Base-by-base conservation (phyloP, 495 filamentous ascomycete genomes). In the Podospora conica region DNA sequence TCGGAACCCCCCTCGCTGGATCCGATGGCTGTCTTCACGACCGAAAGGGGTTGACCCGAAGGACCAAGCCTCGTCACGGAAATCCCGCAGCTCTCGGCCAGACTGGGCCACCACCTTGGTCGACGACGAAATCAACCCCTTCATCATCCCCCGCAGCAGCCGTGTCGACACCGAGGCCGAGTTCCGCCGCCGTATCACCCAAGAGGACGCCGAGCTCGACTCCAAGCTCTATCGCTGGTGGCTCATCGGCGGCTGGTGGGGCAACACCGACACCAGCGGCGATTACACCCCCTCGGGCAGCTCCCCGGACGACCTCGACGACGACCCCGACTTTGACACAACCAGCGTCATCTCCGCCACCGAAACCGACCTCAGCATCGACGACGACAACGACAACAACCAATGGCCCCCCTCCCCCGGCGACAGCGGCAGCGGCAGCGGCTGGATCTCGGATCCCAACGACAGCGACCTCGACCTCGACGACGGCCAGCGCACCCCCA, bases 91-190 rank as follows among this genome's bases (percentile, higher is more conserved):
- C 3, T 25, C 60, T 3, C 64, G 64, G 40, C 65, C 63, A 0
- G 65, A 70, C 22, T 69, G 70, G 58, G 31, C 70, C 11, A 65
- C 72, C 5, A 53, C 40, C 6, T 48, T 22, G 15, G 40, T 65
- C 15, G 70, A 66, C n/a, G 66, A 62, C 11, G 83, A 82, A 8
- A 80, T 84, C 9, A 86, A 84, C n/a, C 74, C 82, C 40, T 76
- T 91, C 29, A 76, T 76, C 59, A 68, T 88, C 18, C 86, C 90
- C 0, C 78, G 77, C 3, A 79, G 84, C 63, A 79, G 85, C 20
- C 80, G 87, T 20, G 84, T 91, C n/a, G 91, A 95, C 66, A 89
- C 95, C 1, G 92, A 96, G 72, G 77, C 76, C 0, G 89, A 92
- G 69, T 86, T 91, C 69, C 83, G 90, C 55, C 84, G 83, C 58